Evolutionary conservation across 2,329 filamentous ascomycete species (phyloP), one percentile per base, ranked within the genome.

Genomic region (Neofusicoccum kwambonambiense): DNA sequence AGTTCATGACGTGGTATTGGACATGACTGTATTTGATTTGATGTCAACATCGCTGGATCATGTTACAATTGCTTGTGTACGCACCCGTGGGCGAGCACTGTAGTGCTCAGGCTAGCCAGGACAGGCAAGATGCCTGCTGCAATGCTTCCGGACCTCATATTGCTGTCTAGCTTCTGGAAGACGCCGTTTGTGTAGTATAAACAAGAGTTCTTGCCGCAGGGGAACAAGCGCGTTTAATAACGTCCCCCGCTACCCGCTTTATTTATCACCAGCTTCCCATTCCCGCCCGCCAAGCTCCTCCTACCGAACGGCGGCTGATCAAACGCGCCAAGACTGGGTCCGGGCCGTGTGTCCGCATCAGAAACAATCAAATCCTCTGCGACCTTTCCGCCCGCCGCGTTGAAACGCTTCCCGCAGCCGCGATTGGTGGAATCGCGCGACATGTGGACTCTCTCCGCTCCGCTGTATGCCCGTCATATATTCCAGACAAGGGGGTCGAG

Each of bases 1-100:
- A 60, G 56, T 60, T 60, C 56, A 60, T 60, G 56, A 60, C 56
- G 31, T 60, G 56, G 42, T 60, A 60, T 5, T 60, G 56, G 42
- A 60, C 41, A 31, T 60, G 56, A 27, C 56, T 60, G 42, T 39
- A 9, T 11, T 39, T 39, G 13, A 39, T 4, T 39, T 11, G 37
- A 15, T 15, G 6, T 39, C 11, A 15, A 4, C 37, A 12, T 39
- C 4, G 37, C 5, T 0, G n/a, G 4, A 9, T 6, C 15, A 17
- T 44, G 4, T 3, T 6, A 9, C 12, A 31, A 34, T 6, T 4
- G 7, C 9, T 13, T n/a, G 39, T 15, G 35, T 22, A 57, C 41
- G 56, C 41, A 60, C 56, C 56, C 56, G 42, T 60, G 56, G 22
- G 41, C 56, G 7, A 47, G 41, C 41, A 47, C 56, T 15, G 56